These are phyloP conservation scores for Geotrichum siamense DNA, from an alignment of 1,139 yeast species.

Conservation along the genomic window DNA sequence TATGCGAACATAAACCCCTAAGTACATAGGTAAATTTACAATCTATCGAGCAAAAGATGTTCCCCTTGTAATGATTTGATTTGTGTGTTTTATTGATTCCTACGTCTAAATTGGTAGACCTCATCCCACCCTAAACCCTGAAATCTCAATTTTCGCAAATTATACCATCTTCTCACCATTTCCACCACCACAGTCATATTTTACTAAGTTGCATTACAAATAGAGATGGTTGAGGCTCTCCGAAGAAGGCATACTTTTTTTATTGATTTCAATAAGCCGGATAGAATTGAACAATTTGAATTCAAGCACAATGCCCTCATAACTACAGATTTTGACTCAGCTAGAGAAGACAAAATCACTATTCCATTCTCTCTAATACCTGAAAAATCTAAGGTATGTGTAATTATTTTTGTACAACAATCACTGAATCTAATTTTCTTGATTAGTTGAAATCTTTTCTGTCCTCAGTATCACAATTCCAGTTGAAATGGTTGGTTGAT, in stretches of 20 bases:
- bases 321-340: conserved; percentile 20
- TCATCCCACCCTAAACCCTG: too few relatives aligned
- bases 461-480: conserved; percentile 18
- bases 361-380: conserved; percentile 20
- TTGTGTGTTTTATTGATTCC: too few relatives aligned
- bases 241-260: conserved; percentile 27
- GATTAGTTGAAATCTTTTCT: conserved; percentile 7
- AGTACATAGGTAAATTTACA: too few relatives aligned
- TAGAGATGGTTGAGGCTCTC: conserved; percentile 16
- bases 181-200: conserved; percentile 1
- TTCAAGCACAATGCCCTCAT: conserved; percentile 15
- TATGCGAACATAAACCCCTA: too few relatives aligned
- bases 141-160: too few relatives aligned
- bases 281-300: conserved; percentile 18
- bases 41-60: too few relatives aligned
- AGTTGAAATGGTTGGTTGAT: conserved; percentile 25
- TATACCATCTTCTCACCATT: too few relatives aligned
- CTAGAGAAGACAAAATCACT: conserved; percentile 26
- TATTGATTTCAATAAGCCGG: conserved; percentile 22
- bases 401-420: not conserved
- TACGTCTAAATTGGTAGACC: too few relatives aligned
- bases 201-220: too few relatives aligned
- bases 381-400: conserved; percentile 11
- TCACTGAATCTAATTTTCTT: not conserved
- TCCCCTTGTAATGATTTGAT: too few relatives aligned